Evolutionary conservation across 345 rosid species (phyloP), one percentile per base, ranked within the genome.

Genomic region (Triadica sebifera): DNA sequence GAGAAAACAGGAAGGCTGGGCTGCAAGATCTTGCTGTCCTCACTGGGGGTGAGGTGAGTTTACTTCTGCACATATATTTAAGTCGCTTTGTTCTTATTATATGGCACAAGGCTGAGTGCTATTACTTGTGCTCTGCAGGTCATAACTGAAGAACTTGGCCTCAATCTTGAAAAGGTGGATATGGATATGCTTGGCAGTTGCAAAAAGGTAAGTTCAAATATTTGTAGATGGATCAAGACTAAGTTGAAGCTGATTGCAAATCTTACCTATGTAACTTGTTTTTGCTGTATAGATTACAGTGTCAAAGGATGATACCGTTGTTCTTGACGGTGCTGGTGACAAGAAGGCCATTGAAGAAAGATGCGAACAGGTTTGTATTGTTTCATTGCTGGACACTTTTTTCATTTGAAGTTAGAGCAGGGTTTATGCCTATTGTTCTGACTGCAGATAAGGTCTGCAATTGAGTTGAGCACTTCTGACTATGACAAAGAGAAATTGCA

Each of bases 271-370:
- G 65, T 69, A 52, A 20, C 25, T 63, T 46, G 51, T 29, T 55
- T 74, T 72, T 34, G 34, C 52, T 8, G 55, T 80, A 51, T 65
- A 92, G 96, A 82, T 89, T 71, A 87, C 92, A 1, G 77, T 94
- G 10, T 94, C 98, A n/a, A 94, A 94, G 77, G 99, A 93, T 84
- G 98, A 91, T 67, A 86, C 91, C 24, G 90, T 95, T 53, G 50
- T 95, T 56, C 98, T 95, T 75, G 99, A 93, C 79, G 99, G 99
- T n/a, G 89, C 89, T 81, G 98, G 99, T 79, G 96, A 89, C 98
- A 29, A 29, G 34, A 29, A 1, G 34, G 34, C 2, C 34, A 29
- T 29, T 29, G 34, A 29, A 29, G 34, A 29, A 29, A 29, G 34
- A 29, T 29, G 51, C 96, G 93, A 69, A 91, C 88, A 97, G 97